A percentile compares a stretch with the other conserved stretches of the same genome.
phyloP scores from a whole-genome alignment of 495 filamentous ascomycete species.

The Penicillium samsonianum region DNA sequence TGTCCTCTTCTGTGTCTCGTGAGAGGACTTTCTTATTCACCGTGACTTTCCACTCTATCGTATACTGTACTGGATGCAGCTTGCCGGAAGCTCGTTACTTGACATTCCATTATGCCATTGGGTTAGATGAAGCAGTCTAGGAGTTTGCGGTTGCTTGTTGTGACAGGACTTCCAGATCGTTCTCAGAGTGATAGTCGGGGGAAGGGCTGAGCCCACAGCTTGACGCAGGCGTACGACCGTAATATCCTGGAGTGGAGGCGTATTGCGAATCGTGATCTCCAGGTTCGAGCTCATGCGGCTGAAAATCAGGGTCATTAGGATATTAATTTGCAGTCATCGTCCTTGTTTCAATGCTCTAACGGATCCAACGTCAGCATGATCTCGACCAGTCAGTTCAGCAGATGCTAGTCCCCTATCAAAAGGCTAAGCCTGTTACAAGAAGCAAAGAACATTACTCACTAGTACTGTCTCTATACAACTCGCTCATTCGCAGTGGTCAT shows the following conservation, averaged over 20 bases:
- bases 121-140: constrained; percentile 16
- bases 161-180: constrained; percentile 13
- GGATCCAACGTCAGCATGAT: constrained; percentile 14
- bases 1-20: constrained; percentile 30
- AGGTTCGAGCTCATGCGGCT: constrained; percentile 1
- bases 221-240: constrained; percentile 9
- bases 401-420: constrained; percentile 10
- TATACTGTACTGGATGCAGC: constrained; percentile 36
- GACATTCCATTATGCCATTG: constrained; percentile 16
- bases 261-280: constrained; percentile 18
- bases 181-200: constrained; percentile 6
- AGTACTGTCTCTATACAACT: constrained; percentile 17
- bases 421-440: constrained; percentile 12
- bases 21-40: constrained; percentile 30
- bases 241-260: constrained; percentile 19
- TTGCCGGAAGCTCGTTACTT: constrained; percentile 30
- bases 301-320: constrained; percentile 4
- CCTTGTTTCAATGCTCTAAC: background rate
- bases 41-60: constrained; percentile 37
- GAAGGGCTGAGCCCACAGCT: constrained; percentile 15
- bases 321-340: constrained; percentile 8
- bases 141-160: constrained; percentile 9
- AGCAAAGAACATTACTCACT: constrained; percentile 14
- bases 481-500: constrained; percentile 1
- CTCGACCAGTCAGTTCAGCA: constrained; percentile 12